Conservation (phyloP, 257 asterid genomes). For the Solanum chiquidenum region DNA sequence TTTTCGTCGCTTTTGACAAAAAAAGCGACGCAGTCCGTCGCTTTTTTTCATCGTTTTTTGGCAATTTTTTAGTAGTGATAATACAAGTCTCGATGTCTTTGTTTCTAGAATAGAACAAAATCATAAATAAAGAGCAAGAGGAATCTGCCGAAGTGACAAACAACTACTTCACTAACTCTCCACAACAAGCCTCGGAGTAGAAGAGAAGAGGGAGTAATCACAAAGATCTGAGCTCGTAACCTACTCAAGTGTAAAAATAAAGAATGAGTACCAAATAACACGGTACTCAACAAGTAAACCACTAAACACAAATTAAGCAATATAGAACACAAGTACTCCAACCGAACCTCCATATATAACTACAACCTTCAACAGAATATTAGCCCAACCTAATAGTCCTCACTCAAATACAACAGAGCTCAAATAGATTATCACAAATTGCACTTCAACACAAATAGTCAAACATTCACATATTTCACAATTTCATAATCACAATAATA, state of each 20-base stretch:
- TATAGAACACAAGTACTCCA: not conserved
- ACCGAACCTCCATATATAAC: not conserved
- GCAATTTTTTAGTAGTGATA: not conserved
- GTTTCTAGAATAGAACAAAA: not conserved
- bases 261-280: not conserved
- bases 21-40: too few species aligned
- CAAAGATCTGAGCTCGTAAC: not conserved
- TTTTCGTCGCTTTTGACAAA: too few species aligned
- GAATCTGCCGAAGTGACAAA: not conserved
- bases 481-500: not conserved
- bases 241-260: not conserved
- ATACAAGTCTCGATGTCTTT: not conserved
- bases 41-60: too few species aligned
- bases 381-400: not conserved
- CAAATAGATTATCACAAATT: not conserved
- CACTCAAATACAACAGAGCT: not conserved
- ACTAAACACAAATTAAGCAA: not conserved
- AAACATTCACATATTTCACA: not conserved
- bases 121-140: not conserved
- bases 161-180: not conserved
- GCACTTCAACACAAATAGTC: not conserved
- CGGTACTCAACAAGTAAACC: not conserved
- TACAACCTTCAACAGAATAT: not conserved
- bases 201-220: not conserved
- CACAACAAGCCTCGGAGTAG: not conserved